Evolutionary conservation across 495 filamentous ascomycete species (phyloP), one percentile per base, ranked within the genome.

Genomic region (Emericellopsis terricola): DNA sequence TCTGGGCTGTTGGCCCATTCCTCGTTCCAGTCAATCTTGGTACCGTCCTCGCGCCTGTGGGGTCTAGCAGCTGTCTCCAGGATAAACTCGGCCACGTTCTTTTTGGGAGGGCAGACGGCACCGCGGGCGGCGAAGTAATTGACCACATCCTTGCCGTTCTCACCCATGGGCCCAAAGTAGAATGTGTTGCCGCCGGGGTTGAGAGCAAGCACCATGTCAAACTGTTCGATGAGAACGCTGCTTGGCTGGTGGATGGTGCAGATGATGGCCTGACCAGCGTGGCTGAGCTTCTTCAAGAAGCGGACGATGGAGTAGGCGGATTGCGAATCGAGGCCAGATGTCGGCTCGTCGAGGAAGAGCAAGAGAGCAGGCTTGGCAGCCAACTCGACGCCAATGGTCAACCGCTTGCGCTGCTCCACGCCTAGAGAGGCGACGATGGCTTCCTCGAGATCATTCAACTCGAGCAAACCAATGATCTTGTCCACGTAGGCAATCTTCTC

Each of bases 331-430:
- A 96, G 68, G 34, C 86, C 86, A 34, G 72, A 79, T 2, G 80
- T 86, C 3, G 81, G 80, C 43, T 85, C 78, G 44, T 85, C 79
- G 19, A 83, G 53, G 49, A 85, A 85, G 38, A 85, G 66, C 6
- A 83, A 41, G 0, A 86, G 60, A 15, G 68, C 73, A 0, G 87
- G 87, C 46, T 84, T 84, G 3, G 87, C 81, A 3, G 80, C 84
- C 1, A 96, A 57, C 48, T 96, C 86, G 3, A 94, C 87, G 36
- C 79, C 87, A 36, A 96, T 93, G 2, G 87, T 94, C 2, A 93
- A 39, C 15, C 78, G 38, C 64, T 81, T 57, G 53, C 57, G 52
- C 51, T 92, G 85, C 49, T 89, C 73, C 45, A 0, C 67, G 71
- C 0, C 82, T 62, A 0, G 68, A n/a, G 81, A 71, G 42, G 76